phyloP scores from a whole-genome alignment of 352 stramenopile genomes.

The Pythium phragmiticola region DNA sequence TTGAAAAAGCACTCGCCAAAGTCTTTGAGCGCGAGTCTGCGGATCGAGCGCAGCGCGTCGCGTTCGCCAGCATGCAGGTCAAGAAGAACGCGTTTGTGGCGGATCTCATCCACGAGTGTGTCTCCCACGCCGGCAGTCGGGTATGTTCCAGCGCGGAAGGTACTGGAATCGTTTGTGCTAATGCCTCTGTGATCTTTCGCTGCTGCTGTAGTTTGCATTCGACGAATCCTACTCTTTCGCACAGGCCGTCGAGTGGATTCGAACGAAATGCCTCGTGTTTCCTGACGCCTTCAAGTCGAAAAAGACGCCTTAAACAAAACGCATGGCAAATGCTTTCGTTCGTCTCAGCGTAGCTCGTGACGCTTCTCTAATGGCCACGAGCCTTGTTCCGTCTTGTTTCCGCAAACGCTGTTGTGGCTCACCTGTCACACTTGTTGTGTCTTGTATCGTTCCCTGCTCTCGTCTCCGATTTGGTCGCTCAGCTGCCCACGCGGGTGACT shows the following conservation, averaged over 20 bases:
- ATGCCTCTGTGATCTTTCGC: too few relatives aligned
- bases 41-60: constrained; percentile 16
- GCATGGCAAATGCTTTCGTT: too few relatives aligned
- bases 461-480: too few relatives aligned
- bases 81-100: constrained; percentile 24
- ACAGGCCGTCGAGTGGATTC: constrained; percentile 16
- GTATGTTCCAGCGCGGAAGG: constrained; percentile 11
- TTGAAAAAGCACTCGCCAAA: constrained; percentile 15
- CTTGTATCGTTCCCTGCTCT: too few relatives aligned
- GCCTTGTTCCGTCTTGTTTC: background rate
- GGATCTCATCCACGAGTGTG: constrained; percentile 21
- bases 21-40: constrained; percentile 7
- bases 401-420: background rate
- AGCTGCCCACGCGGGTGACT: too few relatives aligned
- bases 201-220: constrained; percentile 15
- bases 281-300: background rate
- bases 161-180: background rate
- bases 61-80: constrained; percentile 12
- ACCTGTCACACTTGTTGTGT: too few relatives aligned
- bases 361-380: background rate
- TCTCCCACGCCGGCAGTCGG: constrained; percentile 16
- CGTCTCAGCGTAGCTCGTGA: too few relatives aligned
- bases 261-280: constrained; percentile 16
- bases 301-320: background rate
- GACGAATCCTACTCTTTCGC: constrained; percentile 11